These are phyloP conservation scores for Colletotrichum sp. DNA, from an alignment of 2,329 filamentous ascomycete species.

Conservation along the genomic window DNA sequence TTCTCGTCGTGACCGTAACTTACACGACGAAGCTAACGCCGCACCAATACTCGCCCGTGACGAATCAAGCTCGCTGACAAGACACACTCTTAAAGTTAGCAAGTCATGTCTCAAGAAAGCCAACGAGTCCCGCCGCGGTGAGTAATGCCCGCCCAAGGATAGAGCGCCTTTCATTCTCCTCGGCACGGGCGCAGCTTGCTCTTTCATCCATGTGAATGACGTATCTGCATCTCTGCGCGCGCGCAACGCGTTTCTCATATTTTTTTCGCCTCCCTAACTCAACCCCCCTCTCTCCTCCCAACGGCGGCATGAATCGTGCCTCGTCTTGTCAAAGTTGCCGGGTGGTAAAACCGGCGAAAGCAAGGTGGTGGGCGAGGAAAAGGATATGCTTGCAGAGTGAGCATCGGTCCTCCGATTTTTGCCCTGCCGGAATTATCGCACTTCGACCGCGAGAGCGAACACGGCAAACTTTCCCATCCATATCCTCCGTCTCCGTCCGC, in stretches of 20 bases:
- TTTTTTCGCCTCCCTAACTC: neutral
- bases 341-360: neutral
- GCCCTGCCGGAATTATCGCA: neutral
- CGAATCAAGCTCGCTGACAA: neutral
- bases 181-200: neutral
- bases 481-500: neutral
- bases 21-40: neutral
- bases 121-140: neutral
- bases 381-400: neutral
- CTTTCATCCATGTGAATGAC: slow-evolving; percentile 1
- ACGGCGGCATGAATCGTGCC: neutral
- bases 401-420: neutral
- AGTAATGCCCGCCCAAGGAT: neutral
- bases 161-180: neutral
- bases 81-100: neutral
- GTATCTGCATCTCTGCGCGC: neutral
- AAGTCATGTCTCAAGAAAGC: slow-evolving; percentile 7
- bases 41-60: neutral
- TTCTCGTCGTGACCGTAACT: neutral
- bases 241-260: neutral
- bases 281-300: neutral
- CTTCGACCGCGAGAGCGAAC: neutral
- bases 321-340: neutral
- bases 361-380: neutral
- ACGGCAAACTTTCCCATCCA: neutral